Conservation (phyloP, 371 early-diverging fungal genomes). For the Rhizopus microsporus region DNA sequence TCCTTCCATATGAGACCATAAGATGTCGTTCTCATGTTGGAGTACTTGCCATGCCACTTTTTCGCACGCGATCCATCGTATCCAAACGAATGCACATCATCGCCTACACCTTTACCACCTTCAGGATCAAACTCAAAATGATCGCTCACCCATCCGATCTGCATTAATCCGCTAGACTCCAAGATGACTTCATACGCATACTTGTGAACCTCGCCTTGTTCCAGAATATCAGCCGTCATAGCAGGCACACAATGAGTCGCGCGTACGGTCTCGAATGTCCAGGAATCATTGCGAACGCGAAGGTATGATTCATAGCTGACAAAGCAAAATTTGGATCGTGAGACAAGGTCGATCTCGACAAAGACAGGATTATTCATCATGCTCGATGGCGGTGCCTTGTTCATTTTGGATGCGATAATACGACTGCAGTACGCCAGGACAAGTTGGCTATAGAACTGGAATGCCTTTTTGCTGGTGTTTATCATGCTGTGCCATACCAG, state of each 20-base stretch:
- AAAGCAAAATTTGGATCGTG: slow-evolving; percentile 36
- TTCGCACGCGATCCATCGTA: slow-evolving; percentile 68
- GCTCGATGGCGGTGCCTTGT: background rate
- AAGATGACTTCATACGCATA: slow-evolving; percentile 67
- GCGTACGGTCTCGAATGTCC: slow-evolving; percentile 76
- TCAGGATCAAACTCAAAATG: slow-evolving; percentile 62
- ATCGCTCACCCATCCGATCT: slow-evolving; percentile 71
- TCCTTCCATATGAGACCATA: slow-evolving; percentile 66
- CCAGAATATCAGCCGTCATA: slow-evolving; percentile 1
- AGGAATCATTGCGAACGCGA: slow-evolving; percentile 50
- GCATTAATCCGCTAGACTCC: slow-evolving; percentile 63
- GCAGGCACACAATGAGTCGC: slow-evolving; percentile 40
- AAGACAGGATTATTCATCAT: slow-evolving; percentile 19
- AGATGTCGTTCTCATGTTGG: slow-evolving; percentile 11
- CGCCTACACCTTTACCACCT: slow-evolving; percentile 75
- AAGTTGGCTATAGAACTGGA: slow-evolving; percentile 37
- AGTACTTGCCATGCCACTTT: slow-evolving; percentile 68
- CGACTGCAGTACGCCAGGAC: slow-evolving; percentile 35
- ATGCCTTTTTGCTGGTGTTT: slow-evolving; percentile 24
- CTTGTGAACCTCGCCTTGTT: slow-evolving; percentile 23
- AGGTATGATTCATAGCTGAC: slow-evolving; percentile 35
- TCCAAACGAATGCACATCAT: slow-evolving; percentile 68
- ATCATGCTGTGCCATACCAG: slow-evolving; percentile 34
- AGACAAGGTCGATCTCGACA: slow-evolving; percentile 34
- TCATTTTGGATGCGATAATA: slow-evolving; percentile 1